Conservation (phyloP, 2,329 filamentous ascomycete genomes). For the Microsporum canis region DNA sequence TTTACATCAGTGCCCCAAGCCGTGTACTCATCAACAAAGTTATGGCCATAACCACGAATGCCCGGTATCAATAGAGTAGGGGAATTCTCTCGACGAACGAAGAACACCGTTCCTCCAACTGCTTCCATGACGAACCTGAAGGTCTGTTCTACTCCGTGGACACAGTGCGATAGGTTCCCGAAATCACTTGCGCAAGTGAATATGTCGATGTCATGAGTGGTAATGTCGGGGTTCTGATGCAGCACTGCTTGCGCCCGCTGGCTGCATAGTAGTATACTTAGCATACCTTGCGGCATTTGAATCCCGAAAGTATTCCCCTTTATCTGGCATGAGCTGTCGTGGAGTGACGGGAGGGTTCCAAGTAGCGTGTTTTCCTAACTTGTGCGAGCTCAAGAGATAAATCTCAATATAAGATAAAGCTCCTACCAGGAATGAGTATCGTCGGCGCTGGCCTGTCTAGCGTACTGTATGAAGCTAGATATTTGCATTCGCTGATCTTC, state of each 20-base stretch:
- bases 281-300: constrained; percentile 25
- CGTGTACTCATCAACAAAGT: no score
- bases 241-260: constrained; percentile 36
- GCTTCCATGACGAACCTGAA: constrained; percentile 42
- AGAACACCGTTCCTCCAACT: constrained; percentile 48
- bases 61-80: constrained; percentile 45
- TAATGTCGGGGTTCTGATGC: constrained; percentile 27
- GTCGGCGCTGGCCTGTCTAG: constrained; percentile 25
- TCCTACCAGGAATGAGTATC: constrained; percentile 32
- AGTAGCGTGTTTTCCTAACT: constrained; percentile 20
- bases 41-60: constrained; percentile 35
- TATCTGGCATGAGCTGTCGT: constrained; percentile 33
- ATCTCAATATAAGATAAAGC: neutral
- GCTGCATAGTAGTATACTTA: constrained; percentile 36
- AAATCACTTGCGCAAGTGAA: constrained; percentile 51
- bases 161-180: constrained; percentile 50
- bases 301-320: constrained; percentile 38
- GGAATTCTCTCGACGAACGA: constrained; percentile 51
- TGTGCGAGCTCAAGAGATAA: neutral
- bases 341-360: constrained; percentile 38
- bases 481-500: constrained; percentile 31
- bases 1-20: no score
- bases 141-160: constrained; percentile 32
- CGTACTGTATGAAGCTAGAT: constrained; percentile 46
- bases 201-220: constrained; percentile 38